Evolutionary conservation across 2,329 filamentous ascomycete species (phyloP).

Genomic region (Microcyclospora pomicola): DNA sequence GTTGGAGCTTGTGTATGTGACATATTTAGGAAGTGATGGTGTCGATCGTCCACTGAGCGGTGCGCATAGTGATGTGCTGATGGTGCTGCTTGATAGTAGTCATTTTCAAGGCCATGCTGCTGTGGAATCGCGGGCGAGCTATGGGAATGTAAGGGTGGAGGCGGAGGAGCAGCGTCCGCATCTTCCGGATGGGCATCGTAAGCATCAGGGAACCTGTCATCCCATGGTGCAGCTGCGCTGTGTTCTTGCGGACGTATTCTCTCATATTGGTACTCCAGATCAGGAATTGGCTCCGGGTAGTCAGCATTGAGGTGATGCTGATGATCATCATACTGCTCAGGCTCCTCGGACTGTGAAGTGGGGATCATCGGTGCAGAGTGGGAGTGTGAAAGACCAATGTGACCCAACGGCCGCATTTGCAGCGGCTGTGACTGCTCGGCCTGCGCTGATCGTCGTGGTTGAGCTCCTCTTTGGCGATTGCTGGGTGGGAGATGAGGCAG

Average conservation of each 20-base stretch:
- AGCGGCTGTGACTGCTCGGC: constrained; percentile 4
- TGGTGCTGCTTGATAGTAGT: too few species aligned
- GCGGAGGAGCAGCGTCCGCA: constrained; percentile 18
- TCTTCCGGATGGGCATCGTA: constrained; percentile 11
- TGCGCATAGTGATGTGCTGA: too few species aligned
- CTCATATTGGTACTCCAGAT: constrained; percentile 20
- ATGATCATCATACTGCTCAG: constrained; percentile 12
- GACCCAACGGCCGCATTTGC: constrained; percentile 12
- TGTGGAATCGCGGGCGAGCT: constrained; percentile 21
- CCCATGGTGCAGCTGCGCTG: constrained; percentile 16
- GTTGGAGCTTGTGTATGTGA: too few species aligned
- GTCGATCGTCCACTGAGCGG: too few species aligned
- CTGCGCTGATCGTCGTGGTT: constrained; percentile 4
- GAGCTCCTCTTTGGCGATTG: constrained; percentile 16
- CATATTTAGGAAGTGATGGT: too few species aligned
- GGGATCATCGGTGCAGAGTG: constrained; percentile 33
- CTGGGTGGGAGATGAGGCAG: constrained; percentile 21
- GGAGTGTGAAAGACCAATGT: constrained; percentile 25
- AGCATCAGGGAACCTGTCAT: constrained; percentile 15
- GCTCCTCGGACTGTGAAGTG: constrained; percentile 43
- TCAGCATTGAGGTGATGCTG: constrained; percentile 17
- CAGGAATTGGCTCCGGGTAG: constrained; percentile 21
- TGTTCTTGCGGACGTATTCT: constrained; percentile 14
- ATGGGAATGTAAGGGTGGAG: constrained; percentile 24
- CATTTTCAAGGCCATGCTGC: too few species aligned